These are phyloP conservation scores for Penicillium sp. DNA, from an alignment of 2,329 filamentous ascomycete genomes.

Conservation along the genomic window DNA sequence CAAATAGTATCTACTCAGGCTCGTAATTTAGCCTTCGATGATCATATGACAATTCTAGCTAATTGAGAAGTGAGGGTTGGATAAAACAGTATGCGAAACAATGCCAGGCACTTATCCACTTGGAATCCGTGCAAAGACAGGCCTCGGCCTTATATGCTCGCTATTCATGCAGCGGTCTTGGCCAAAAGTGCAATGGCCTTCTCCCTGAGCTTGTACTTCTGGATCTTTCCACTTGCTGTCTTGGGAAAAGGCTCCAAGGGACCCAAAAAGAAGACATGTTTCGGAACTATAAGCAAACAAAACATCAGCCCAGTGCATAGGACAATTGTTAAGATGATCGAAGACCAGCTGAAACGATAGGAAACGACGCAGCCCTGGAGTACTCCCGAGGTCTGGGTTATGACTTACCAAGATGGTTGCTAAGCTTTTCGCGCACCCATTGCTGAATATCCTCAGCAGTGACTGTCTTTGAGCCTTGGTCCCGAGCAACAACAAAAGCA, in stretches of 20 bases:
- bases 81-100: no score
- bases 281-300: constrained; percentile 58
- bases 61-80: not conserved
- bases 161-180: constrained; percentile 19
- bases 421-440: constrained; percentile 71
- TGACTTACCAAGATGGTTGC: constrained; percentile 64
- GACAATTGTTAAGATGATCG: not conserved
- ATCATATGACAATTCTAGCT: no score
- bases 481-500: constrained; percentile 68
- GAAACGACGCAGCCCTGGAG: not conserved
- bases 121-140: not conserved
- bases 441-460: constrained; percentile 59
- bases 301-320: not conserved
- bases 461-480: constrained; percentile 39
- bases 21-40: not conserved
- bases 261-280: constrained; percentile 77
- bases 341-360: not conserved
- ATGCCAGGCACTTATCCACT: not conserved
- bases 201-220: constrained; percentile 83
- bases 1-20: not conserved
- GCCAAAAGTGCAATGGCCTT: constrained; percentile 54
- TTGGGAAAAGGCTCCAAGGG: constrained; percentile 71
- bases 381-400: not conserved
- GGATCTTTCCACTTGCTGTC: constrained; percentile 94
- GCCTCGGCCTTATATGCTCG: not conserved